Evolutionary conservation across 768 basidiomycete species (phyloP).

Genomic region (Mycena crocata): DNA sequence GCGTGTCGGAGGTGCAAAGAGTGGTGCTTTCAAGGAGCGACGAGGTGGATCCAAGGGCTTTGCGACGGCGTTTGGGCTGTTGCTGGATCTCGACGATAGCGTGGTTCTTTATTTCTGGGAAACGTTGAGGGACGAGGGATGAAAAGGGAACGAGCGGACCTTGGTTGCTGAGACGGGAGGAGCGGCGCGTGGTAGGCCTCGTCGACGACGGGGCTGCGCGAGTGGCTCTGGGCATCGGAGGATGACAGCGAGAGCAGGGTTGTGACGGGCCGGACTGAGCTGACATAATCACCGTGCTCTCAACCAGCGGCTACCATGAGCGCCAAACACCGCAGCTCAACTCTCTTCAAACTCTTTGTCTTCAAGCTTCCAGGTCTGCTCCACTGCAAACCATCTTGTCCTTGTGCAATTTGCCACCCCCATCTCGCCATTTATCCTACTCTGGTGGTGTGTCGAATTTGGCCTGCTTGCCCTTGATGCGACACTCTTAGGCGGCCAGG

Average conservation of each 20-base stretch:
- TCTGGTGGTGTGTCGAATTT: slow-evolving; percentile 10
- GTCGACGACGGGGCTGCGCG: slow-evolving; percentile 10
- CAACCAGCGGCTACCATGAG: too few relatives aligned
- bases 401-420: not conserved
- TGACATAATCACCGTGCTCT: slow-evolving; percentile 3
- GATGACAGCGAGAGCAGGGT: slow-evolving; percentile 26
- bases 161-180: slow-evolving; percentile 30
- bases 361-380: too few relatives aligned
- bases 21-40: slow-evolving; percentile 16
- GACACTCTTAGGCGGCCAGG: not conserved
- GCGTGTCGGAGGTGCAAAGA: slow-evolving; percentile 21
- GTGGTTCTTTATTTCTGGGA: slow-evolving; percentile 29
- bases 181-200: slow-evolving; percentile 28
- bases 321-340: too few relatives aligned
- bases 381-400: too few relatives aligned
- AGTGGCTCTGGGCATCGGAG: slow-evolving; percentile 32
- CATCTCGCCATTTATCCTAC: slow-evolving; percentile 25
- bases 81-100: slow-evolving; percentile 36
- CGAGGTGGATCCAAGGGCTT: slow-evolving; percentile 17
- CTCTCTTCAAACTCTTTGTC: too few relatives aligned
- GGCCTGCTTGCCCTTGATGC: slow-evolving; percentile 6
- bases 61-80: slow-evolving; percentile 20
- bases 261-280: not conserved
- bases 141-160: slow-evolving; percentile 5
- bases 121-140: not conserved